Base-by-base conservation (phyloP, 2,329 filamentous ascomycete species). In the Talaromyces sp. region DNA sequence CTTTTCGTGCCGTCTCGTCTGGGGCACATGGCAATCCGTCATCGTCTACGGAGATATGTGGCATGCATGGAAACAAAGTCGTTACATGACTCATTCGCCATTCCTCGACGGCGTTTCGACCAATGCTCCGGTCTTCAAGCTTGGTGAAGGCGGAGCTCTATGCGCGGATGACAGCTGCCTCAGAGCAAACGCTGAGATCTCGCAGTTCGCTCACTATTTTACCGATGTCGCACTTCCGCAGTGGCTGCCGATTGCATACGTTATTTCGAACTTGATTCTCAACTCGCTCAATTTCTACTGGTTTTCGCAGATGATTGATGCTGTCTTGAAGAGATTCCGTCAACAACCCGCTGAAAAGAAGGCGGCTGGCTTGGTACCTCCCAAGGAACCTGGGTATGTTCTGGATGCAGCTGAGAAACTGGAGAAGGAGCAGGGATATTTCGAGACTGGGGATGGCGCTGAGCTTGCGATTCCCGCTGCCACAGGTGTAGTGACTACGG, bases 301-400 rank as follows among this genome's bases (percentile, higher is more conserved):
- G 87, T 89, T 89, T 73, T 81, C 81, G 66, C 88, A 88, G 79
- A 89, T 89, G 87, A 85, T 89, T 58, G 83, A 86, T 71, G 86
- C 87, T 10, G 85, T 89, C 27, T 78, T 85, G 68, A 88, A 86
- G 74, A 80, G 87, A 56, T 89, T 89, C 73, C 82, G 84, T 19
- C 69, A 70, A 19, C 74, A 76, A 13, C 68, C 72, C 10, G 66
- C 70, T 47, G 61, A 66, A 36, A 74, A 78, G 66, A 69, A 74
- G 51, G 69, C 69, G 45, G 69, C 70, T 15, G 70, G 70, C 38
- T 47, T 65, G 17, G 27, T 69, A 3, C 64, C 63, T 17, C 72
- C 75, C 36, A 64, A 75, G 47, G 68, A 71, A n/a, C 70, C 72
- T 61, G 72, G 76, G 25, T 67, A 75, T 59, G 70, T 80, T 31